These are phyloP conservation scores for Rhynchospora tenuis DNA, from an alignment of 176 grass and related monocot species.

Conservation along the genomic window DNA sequence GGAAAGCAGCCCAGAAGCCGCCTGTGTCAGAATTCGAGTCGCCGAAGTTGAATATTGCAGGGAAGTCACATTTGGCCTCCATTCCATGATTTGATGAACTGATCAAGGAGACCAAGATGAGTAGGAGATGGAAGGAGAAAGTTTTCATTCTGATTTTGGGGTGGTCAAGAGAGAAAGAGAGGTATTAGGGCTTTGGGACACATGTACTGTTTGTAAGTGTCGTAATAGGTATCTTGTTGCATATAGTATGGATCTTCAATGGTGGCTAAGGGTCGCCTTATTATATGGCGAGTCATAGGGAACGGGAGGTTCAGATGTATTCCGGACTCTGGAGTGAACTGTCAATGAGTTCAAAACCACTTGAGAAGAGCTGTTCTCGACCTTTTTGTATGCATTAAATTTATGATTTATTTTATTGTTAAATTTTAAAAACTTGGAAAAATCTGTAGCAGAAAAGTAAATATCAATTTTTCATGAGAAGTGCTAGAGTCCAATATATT, in stretches of 20 bases:
- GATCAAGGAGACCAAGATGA: background rate
- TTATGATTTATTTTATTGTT: too few relatives aligned
- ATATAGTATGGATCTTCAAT: background rate
- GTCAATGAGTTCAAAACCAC: background rate
- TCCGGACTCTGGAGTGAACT: too few relatives aligned
- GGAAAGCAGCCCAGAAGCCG: constrained; percentile 78
- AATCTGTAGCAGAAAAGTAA: too few relatives aligned
- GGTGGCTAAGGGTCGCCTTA: too few relatives aligned
- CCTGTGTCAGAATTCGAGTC: constrained; percentile 59
- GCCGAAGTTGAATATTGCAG: constrained; percentile 55
- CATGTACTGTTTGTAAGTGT: background rate
- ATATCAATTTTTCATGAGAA: too few relatives aligned
- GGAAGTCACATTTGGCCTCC: constrained; percentile 36
- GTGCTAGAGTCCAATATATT: too few relatives aligned
- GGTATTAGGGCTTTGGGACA: background rate
- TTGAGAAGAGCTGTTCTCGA: too few relatives aligned
- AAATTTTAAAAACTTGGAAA: too few relatives aligned
- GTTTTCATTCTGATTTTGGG: constrained; percentile 8
- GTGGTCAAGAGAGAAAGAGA: background rate
- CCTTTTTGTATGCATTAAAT: too few relatives aligned
- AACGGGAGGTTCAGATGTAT: background rate
- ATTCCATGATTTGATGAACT: background rate
- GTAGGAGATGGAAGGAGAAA: background rate
- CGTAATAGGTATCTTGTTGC: background rate
- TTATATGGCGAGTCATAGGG: background rate